Base-by-base conservation (phyloP, 768 basidiomycete species). In the Roridomyces roridus region DNA sequence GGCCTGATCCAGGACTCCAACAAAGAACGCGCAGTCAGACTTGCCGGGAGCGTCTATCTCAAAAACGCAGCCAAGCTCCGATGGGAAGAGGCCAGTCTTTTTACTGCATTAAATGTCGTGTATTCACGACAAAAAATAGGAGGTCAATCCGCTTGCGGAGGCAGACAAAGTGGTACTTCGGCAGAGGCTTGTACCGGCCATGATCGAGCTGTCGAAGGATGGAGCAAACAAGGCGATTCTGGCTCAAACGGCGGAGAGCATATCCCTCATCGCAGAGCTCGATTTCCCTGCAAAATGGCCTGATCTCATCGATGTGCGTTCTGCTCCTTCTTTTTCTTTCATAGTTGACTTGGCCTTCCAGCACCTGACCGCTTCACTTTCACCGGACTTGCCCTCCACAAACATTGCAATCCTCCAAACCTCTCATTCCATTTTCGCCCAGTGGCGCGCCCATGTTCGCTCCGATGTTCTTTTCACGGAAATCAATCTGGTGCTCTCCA, bases 241-340 rank as follows among this genome's bases (percentile, higher is more conserved):
- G 6, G 85, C 88, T 1, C 95, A 98, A 73, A 84, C 98, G 29
- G 96, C 94, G 15, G 96, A 99, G 74, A 85, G 94, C 10, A 89
- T 98, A 28, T 88, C 95, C 8, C 83, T 96, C 64, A 90, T 98
- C 68, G 96, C 97, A 14, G 86, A 89, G 62, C 80, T 88, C 23
- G 97, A 99, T 76, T 99, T 98, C 69, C 97, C 97, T 10, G 72
- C 78, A 15, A 84, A 84, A 63, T 99, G 97, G 97, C 80, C 84
- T 17, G 86, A 90, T 74, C 83, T 98, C 57, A 87, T 97, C 65
- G 90, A 94, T 76, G 96, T 97, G 71, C 69, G 94, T 82, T 31
- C 47, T 51, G 43, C 4, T 29, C 46, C 37, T 34, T 36, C 37
- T 36, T 35, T 31, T 36, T 26, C 44, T 25, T 45, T 43, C 35